Base-by-base conservation (phyloP, 352 stramenopile species). In the Pythium rhizo-oryzae region DNA sequence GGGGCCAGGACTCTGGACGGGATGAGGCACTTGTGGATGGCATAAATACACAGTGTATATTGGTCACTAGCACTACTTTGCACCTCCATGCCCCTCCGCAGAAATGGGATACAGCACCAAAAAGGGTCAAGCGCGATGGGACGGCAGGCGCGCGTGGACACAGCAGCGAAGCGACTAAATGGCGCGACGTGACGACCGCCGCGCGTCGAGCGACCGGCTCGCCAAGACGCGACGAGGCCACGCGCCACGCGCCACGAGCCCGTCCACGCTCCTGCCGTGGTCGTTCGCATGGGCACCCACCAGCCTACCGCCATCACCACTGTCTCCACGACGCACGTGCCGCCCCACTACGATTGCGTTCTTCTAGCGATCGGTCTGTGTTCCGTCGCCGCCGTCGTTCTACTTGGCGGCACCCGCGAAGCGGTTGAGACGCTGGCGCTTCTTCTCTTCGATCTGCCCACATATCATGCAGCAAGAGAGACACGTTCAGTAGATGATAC, bases 361-460 rank as follows among this genome's bases (percentile, higher is more conserved):
- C 35, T 41, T 41, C 35, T 41, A 41, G 35, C 35, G 8, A 15
- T 41, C 35, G 8, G 8, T 41, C 35, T 41, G 35, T 41, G 8
- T 41, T 41, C 12, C 3, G 35, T 15, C 12, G 8, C 35, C n/a
- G 33, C 37, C 24, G 25, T 57, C 51, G 35, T 15, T 67, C 62
- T 74, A 74, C 57, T 70, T 70, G 68, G 68, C 52, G 4, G 25
- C 59, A 15, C 39, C 67, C 8, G 35, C 35, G 65, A 94, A 94
- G 53, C 86, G 84, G 66, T 92, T 79, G 70, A 82, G 59, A 53
- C 86, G 86, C 79, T 90, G 83, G 78, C 78, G 78, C 74, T 84
- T 84, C 75, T 93, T 92, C 64, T 90, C 84, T 46, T 93, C 80
- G 50, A 57, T 13, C 28, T 49, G 51, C 23, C 24, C n/a, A 61